These are phyloP conservation scores for Talaromyces amestolkiae DNA, from an alignment of 2,329 filamentous ascomycete genomes.

Conservation along the genomic window DNA sequence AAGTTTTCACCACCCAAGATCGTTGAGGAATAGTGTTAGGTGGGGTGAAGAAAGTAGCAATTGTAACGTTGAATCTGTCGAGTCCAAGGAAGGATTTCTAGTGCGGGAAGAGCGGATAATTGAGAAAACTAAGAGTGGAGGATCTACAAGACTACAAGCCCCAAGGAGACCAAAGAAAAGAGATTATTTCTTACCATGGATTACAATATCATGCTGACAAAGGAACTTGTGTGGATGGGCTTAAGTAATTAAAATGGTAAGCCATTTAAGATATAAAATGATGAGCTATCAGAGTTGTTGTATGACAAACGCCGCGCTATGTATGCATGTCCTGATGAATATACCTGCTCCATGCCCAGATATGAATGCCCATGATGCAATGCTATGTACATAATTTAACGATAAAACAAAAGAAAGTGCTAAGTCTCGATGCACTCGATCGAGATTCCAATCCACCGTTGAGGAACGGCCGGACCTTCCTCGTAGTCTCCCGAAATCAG, in stretches of 20 bases:
- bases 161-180: neutral
- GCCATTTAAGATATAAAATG: neutral
- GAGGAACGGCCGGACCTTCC: constrained; percentile 27
- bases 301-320: constrained; percentile 9
- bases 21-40: neutral
- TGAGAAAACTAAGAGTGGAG: constrained; percentile 1
- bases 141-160: neutral
- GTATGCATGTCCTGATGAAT: constrained; percentile 4
- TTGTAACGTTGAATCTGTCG: neutral
- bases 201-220: neutral
- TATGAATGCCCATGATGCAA: constrained; percentile 5
- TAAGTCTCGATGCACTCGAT: constrained; percentile 19
- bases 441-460: constrained; percentile 32
- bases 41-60: neutral
- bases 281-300: neutral
- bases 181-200: neutral
- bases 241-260: neutral
- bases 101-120: constrained; percentile 8
- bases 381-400: constrained; percentile 3
- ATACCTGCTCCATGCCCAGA: constrained; percentile 4
- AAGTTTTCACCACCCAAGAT: too few species aligned
- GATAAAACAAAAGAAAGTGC: neutral
- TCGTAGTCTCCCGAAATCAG: constrained; percentile 22
- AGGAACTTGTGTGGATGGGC: too few species aligned
- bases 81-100: neutral